A percentile compares a stretch with the other conserved stretches of the same genome.
These are phyloP conservation scores for Astrephomene gubernaculifera DNA, from an alignment of 139 green algal genomes.

Conservation along the genomic window DNA sequence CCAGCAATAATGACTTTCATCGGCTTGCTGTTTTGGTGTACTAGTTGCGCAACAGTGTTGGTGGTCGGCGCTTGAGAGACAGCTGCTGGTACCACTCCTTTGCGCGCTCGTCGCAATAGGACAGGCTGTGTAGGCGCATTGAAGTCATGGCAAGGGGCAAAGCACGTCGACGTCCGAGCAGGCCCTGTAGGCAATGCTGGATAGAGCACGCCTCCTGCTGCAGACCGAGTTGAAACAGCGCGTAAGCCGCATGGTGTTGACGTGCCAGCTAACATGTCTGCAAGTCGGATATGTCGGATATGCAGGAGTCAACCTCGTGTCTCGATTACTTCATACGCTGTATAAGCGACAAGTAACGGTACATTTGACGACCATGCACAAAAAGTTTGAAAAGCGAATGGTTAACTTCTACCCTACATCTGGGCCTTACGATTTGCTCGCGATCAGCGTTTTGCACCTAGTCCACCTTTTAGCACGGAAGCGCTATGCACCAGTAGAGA, in stretches of 20 bases:
- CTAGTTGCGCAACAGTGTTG: slow-evolving; percentile 12
- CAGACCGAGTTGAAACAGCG: neutral
- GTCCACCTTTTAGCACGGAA: no score
- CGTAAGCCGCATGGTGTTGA: neutral
- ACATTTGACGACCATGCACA: no score
- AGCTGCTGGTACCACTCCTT: neutral
- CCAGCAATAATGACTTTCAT: slow-evolving; percentile 87
- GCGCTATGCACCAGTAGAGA: no score
- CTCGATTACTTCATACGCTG: no score
- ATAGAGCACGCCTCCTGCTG: neutral
- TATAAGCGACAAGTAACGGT: no score
- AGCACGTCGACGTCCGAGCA: neutral
- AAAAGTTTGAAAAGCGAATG: no score
- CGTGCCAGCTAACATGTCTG: slow-evolving; percentile 2
- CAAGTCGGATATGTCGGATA: no score
- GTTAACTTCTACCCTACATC: no score
- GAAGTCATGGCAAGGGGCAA: neutral
- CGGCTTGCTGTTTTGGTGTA: slow-evolving; percentile 30
- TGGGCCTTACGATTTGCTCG: no score
- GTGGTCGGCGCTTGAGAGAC: neutral
- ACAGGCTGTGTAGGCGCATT: neutral
- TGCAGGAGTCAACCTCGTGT: no score
- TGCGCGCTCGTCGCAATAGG: neutral
- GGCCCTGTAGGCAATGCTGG: neutral
- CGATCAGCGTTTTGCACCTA: no score